phyloP scores from a whole-genome alignment of 1,284 basidiomycete genomes.

The Leccinum subfulvum region DNA sequence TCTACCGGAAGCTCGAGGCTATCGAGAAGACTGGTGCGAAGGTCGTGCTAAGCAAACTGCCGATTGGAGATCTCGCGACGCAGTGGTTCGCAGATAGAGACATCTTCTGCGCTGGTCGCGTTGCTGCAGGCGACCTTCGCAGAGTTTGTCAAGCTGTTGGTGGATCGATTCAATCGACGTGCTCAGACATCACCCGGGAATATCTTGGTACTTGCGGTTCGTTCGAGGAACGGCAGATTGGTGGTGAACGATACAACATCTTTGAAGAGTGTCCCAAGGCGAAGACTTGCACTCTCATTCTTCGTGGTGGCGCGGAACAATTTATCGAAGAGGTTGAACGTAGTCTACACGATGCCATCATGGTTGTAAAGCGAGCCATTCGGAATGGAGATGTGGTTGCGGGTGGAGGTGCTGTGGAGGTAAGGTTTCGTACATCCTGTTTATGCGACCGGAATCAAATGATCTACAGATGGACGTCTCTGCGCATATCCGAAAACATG shows the following conservation, averaged over 20 bases:
- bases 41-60: conserved; percentile 96
- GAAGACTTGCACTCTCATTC: conserved; percentile 96
- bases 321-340: conserved; percentile 99
- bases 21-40: conserved; percentile 97
- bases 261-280: conserved; percentile 93
- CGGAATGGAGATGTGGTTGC: conserved; percentile 96
- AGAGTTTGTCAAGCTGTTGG: conserved; percentile 96
- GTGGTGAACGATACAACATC: conserved; percentile 96
- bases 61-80: conserved; percentile 97
- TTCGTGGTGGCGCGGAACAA: conserved; percentile 97
- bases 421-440: conserved; percentile 32
- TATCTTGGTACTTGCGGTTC: conserved; percentile 90
- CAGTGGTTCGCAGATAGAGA: conserved; percentile 99
- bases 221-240: conserved; percentile 96
- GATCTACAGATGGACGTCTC: conserved; percentile 90
- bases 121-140: conserved; percentile 87
- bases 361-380: conserved; percentile 98
- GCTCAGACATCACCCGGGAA: conserved; percentile 86
- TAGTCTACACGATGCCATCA: conserved; percentile 97
- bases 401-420: conserved; percentile 96
- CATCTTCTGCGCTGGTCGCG: conserved; percentile 98
- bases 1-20: conserved; percentile 95
- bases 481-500: conserved; percentile 87
- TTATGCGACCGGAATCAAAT: conserved; percentile 17
- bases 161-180: conserved; percentile 93